A percentile compares a stretch with the other conserved stretches of the same genome.
phyloP scores from a whole-genome alignment of 2,329 filamentous ascomycete species.

The Beauveria bassiana region DNA sequence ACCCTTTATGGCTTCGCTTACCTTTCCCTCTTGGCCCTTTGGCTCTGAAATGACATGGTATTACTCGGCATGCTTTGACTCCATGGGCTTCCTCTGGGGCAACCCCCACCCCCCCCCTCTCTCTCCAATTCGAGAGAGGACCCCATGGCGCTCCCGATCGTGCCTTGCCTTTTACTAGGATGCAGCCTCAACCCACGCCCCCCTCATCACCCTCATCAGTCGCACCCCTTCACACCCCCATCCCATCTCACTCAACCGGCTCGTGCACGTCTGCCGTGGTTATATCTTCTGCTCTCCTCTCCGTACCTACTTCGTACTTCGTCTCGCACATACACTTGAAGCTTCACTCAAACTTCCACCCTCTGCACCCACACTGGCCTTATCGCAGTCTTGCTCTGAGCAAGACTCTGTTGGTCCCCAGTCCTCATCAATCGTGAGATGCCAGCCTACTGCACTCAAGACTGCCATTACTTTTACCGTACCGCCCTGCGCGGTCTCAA shows the following conservation, averaged over 20 bases:
- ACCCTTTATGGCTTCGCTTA: conserved; percentile 2
- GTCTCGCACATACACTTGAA: not conserved
- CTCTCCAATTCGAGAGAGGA: not conserved
- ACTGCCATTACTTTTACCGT: conserved; percentile 91
- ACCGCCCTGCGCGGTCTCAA: conserved; percentile 80
- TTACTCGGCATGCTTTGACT: not conserved
- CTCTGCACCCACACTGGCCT: not conserved
- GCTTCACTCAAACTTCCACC: not conserved
- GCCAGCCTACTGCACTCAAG: conserved; percentile 74
- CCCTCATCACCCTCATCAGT: not conserved
- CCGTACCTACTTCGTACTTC: not conserved
- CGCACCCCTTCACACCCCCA: conserved; percentile 4
- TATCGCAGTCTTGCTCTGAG: conserved; percentile 2
- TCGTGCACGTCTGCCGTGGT: not conserved
- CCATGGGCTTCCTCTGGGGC: not conserved
- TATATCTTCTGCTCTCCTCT: conserved; percentile 2
- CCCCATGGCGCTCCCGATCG: conserved; percentile 7
- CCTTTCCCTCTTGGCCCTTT: not conserved
- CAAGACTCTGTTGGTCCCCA: conserved; percentile 6
- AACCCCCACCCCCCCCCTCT: not conserved
- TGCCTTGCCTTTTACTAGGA: not conserved
- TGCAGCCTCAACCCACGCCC: conserved; percentile 4
- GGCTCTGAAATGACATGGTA: not conserved
- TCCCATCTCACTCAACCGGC: conserved; percentile 2
- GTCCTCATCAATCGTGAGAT: conserved; percentile 36